Evolutionary conservation across 768 basidiomycete genomes (phyloP).

Genomic region (Tulasnella sp.): DNA sequence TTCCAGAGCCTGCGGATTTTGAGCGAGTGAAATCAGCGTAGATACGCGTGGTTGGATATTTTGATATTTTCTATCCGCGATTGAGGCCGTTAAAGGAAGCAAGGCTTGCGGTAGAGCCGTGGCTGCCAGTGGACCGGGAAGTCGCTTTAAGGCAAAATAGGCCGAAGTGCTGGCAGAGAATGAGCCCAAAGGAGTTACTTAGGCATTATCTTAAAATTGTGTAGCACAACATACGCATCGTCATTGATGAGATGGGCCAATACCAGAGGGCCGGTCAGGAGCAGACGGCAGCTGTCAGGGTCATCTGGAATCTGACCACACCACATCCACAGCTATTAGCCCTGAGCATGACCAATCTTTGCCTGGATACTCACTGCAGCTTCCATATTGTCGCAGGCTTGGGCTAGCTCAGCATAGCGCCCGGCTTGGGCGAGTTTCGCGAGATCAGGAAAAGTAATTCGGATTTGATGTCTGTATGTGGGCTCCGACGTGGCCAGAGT

Average conservation of each 20-base stretch:
- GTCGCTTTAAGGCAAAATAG: slow-evolving; percentile 53
- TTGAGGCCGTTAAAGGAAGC: slow-evolving; percentile 48
- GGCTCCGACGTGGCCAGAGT: not conserved
- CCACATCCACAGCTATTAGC: not conserved
- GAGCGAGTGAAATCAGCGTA: slow-evolving; percentile 39
- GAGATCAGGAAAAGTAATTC: slow-evolving; percentile 17
- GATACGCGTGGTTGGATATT: slow-evolving; percentile 52
- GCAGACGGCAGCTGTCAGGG: slow-evolving; percentile 44
- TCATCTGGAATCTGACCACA: slow-evolving; percentile 4
- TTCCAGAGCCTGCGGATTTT: slow-evolving; percentile 41
- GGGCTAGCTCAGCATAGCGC: not conserved
- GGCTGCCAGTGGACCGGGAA: slow-evolving; percentile 49
- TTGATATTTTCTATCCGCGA: slow-evolving; percentile 54
- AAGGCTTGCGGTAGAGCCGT: slow-evolving; percentile 51
- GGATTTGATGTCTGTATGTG: not conserved
- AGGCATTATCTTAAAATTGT: not conserved
- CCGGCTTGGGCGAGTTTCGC: slow-evolving; percentile 15
- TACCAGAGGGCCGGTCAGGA: slow-evolving; percentile 58
- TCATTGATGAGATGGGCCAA: slow-evolving; percentile 63
- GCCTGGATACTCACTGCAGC: slow-evolving; percentile 7
- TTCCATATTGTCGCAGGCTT: slow-evolving; percentile 22
- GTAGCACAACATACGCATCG: slow-evolving; percentile 49
- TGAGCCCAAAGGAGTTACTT: not conserved
- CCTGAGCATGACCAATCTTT: not conserved
- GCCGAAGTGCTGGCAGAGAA: slow-evolving; percentile 51